These are phyloP conservation scores for Starmerella floris DNA, from an alignment of 805 yeast genomes.

Conservation along the genomic window DNA sequence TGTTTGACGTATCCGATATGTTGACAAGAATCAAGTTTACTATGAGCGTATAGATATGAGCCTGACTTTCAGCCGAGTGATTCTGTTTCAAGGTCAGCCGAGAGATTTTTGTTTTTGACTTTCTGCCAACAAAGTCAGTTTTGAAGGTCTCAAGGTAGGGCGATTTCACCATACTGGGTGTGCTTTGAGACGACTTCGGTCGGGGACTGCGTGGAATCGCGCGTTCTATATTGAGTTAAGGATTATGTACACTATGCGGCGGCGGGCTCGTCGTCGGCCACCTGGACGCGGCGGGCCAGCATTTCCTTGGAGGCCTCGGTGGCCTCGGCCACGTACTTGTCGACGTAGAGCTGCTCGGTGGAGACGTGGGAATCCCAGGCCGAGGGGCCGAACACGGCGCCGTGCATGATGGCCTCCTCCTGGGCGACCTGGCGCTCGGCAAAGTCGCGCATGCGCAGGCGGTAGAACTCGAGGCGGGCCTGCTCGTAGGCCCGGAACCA, in stretches of 20 bases:
- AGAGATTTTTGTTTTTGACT: no score
- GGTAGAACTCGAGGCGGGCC: conserved; percentile 79
- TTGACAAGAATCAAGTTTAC: no score
- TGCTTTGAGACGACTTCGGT: no score
- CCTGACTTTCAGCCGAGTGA: no score
- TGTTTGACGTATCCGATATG: no score
- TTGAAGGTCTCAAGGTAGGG: no score
- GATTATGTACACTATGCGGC: background rate
- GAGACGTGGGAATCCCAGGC: conserved; percentile 54
- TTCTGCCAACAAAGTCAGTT: no score
- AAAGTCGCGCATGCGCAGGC: conserved; percentile 72
- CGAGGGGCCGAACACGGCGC: conserved; percentile 55
- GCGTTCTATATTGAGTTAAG: no score
- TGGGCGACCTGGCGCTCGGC: conserved; percentile 52
- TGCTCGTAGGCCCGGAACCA: conserved; percentile 60
- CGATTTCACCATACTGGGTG: no score
- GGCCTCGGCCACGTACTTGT: conserved; percentile 63
- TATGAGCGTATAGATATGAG: no score
- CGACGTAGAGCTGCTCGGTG: conserved; percentile 57
- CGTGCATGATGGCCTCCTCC: conserved; percentile 80
- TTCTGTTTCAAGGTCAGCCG: no score
- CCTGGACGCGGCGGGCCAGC: conserved; percentile 21
- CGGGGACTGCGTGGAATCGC: no score
- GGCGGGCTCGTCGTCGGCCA: conserved; percentile 17
- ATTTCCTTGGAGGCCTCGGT: conserved; percentile 41